Conservation (phyloP, 768 basidiomycete species). For the Suillus americanus region DNA sequence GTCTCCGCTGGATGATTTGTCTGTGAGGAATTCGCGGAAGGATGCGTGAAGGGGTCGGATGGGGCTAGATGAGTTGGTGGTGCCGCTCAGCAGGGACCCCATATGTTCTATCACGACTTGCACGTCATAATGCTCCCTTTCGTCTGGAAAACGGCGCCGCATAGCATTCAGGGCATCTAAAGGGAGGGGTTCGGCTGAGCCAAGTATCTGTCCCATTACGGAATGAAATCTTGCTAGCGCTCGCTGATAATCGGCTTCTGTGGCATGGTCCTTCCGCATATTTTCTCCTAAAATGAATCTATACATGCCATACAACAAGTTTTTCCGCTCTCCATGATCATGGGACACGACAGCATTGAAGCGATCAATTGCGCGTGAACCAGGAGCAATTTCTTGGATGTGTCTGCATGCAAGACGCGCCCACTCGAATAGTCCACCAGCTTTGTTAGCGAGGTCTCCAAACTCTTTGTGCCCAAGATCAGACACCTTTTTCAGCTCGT, state of each 20-base stretch:
- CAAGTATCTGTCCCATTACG: slow-evolving; percentile 8
- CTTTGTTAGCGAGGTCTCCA: not conserved
- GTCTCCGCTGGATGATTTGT: slow-evolving; percentile 12
- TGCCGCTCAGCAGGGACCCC: slow-evolving; percentile 11
- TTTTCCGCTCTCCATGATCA: not conserved
- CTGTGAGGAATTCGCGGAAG: slow-evolving; percentile 27
- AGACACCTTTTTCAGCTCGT: not conserved
- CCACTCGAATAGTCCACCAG: slow-evolving; percentile 11
- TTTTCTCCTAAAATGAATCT: not conserved
- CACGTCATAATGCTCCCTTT: not conserved
- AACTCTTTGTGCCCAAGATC: not conserved
- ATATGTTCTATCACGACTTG: not conserved
- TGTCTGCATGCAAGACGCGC: slow-evolving; percentile 9
- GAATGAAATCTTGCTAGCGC: not conserved
- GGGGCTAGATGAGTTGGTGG: not conserved
- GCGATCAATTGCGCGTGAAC: not conserved
- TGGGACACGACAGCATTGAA: not conserved
- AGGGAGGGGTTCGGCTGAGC: not conserved
- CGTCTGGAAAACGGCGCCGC: not conserved
- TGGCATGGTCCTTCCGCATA: not conserved
- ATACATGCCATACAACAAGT: not conserved
- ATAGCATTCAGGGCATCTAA: not conserved
- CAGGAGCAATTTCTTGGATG: not conserved
- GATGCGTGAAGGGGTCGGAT: slow-evolving; percentile 26
- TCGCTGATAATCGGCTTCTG: not conserved